Base-by-base conservation (phyloP, 805 yeast genomes). In the Ogataea minuta region DNA sequence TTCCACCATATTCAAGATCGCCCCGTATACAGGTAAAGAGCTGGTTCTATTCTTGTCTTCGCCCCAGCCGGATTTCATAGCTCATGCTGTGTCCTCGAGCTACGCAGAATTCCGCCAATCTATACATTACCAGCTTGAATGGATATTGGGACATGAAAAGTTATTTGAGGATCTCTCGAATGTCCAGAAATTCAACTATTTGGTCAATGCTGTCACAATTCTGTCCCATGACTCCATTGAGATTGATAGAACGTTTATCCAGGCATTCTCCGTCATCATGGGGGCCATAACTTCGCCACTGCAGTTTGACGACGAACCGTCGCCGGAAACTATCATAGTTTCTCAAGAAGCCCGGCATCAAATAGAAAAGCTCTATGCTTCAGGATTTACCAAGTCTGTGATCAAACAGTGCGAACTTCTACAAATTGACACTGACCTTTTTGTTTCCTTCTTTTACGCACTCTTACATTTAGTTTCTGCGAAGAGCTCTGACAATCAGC, bases 401-500 rank as follows among this genome's bases (percentile, higher is more conserved):
- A 16, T 45, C 8, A 41, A 34, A 28, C 31, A 30, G 15, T 39
- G 44, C 31, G 39, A 39, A 11, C 11, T 28, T 6, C 17, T 38
- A 7, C 28, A 45, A 12, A 16, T 47, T 14, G 47, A 40, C 6
- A n/a, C 46, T 5, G 45, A 42, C 6, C 31, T 42, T 16, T 42
- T 50, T 14, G 43, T 45, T 7, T 37, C 50, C 4, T 43, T 53
- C 20, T 48, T 41, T 29, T 51, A 46, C 31, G 44, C 53, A 1
- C 33, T 54, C 21, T 16, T 52, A 4, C 54, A 49, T 27, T 42
- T 53, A 12, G 43, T 53, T 4, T 26, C 50, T 9, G 49, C 49
- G 4, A 39, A 29, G 8, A 45, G 40, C 12, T 15, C 39, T 10
- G 17, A 45, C 3, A 56, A 52, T 28, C 20, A 41, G 12, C 36